Conservation (phyloP, 2,329 filamentous ascomycete species). For the Fusarium dimerum region DNA sequence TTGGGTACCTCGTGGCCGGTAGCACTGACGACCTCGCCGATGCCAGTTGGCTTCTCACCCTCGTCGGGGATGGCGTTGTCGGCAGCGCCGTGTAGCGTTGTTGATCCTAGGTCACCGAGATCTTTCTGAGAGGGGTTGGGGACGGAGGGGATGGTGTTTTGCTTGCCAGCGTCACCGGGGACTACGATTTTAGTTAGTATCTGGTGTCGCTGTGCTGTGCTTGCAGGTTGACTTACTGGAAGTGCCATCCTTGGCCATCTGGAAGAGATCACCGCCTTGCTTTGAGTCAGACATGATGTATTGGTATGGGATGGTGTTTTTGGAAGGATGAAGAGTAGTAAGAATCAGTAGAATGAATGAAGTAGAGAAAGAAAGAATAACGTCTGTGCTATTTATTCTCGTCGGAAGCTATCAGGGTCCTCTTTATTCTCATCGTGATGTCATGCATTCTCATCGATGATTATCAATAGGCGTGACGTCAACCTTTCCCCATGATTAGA, state of each 20-base stretch:
- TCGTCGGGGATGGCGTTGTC: conserved; percentile 3
- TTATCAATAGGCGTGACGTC: not conserved
- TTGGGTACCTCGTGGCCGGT: conserved; percentile 9
- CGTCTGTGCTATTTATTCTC: not conserved
- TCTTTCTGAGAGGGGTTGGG: conserved; percentile 10
- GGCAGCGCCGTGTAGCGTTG: conserved; percentile 2
- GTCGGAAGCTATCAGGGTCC: not conserved
- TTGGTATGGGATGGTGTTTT: not conserved
- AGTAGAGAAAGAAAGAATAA: not conserved
- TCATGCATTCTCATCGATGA: not conserved
- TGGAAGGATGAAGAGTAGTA: not conserved
- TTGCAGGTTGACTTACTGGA: conserved; percentile 2
- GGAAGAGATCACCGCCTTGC: conserved; percentile 15
- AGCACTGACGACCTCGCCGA: conserved; percentile 7
- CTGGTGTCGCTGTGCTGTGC: too few species aligned
- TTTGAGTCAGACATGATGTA: conserved; percentile 11
- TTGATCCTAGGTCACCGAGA: conserved; percentile 8
- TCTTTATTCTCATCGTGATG: not conserved
- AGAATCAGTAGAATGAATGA: too few species aligned
- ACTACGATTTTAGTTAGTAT: not conserved
- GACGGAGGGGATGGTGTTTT: conserved; percentile 7
- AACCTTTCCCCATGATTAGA: not conserved
- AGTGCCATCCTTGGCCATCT: conserved; percentile 19
- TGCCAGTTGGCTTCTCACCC: not conserved
- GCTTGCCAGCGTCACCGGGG: conserved; percentile 12